Percentiles rank a stretch among this genome's conserved stretches.
Evolutionary conservation across 768 basidiomycete genomes (phyloP).

Genomic region (Neoboletus subvelutipes): DNA sequence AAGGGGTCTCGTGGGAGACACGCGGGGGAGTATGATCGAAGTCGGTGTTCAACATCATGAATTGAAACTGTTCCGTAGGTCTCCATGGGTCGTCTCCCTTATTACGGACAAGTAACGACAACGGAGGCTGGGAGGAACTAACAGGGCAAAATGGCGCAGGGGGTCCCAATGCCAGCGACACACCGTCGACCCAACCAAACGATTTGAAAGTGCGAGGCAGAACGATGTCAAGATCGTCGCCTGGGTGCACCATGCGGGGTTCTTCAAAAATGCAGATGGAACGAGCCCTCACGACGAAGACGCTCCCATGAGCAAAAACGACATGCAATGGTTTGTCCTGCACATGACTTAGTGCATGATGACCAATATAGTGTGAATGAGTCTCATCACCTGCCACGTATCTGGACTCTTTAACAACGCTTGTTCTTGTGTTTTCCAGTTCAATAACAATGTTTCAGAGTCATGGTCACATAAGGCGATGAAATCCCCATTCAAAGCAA

Average conservation of each 20-base stretch:
- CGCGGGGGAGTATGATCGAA: neutral
- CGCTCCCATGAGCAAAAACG: constrained; percentile 42
- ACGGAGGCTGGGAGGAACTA: constrained; percentile 8
- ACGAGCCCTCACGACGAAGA: constrained; percentile 59
- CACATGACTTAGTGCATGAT: constrained; percentile 17
- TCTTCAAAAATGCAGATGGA: constrained; percentile 56
- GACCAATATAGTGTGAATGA: neutral
- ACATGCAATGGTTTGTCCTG: constrained; percentile 55
- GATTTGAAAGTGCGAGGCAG: constrained; percentile 43
- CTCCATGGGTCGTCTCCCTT: constrained; percentile 65
- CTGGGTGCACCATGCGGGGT: constrained; percentile 37
- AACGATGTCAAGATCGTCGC: constrained; percentile 10
- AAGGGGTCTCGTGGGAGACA: constrained; percentile 3
- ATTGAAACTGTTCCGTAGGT: constrained; percentile 45
- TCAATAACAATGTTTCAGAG: constrained; percentile 50
- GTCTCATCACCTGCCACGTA: constrained; percentile 31
- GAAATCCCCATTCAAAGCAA: constrained; percentile 50
- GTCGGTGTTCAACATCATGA: constrained; percentile 49
- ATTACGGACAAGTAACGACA: constrained; percentile 56
- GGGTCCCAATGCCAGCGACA: constrained; percentile 38
- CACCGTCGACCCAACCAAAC: constrained; percentile 69
- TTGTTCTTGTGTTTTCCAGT: constrained; percentile 50
- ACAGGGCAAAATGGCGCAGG: neutral
- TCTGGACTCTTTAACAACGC: constrained; percentile 45
- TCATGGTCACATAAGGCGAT: constrained; percentile 55